Evolutionary conservation across 2,329 filamentous ascomycete species (phyloP).

Genomic region (Pyrenochaeta sp.): DNA sequence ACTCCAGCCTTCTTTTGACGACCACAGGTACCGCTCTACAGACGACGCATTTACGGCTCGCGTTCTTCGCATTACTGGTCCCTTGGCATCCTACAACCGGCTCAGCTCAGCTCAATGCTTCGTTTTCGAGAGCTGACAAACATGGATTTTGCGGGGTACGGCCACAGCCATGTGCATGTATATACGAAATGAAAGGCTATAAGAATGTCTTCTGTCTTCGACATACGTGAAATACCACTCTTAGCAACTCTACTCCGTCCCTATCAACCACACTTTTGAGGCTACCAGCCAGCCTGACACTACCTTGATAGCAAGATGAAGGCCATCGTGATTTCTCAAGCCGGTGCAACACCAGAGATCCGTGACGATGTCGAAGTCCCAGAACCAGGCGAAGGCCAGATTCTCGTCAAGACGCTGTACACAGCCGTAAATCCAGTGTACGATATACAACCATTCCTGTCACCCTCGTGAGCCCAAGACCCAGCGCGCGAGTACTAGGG

Average conservation of each 20-base stretch:
- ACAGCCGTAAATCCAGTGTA: slow-evolving; percentile 45
- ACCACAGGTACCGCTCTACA: neutral
- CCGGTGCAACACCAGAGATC: slow-evolving; percentile 14
- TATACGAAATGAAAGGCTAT: no score
- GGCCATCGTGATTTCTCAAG: slow-evolving; percentile 17
- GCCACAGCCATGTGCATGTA: no score
- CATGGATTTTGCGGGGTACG: neutral
- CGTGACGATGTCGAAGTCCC: slow-evolving; percentile 29
- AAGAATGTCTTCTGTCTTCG: neutral
- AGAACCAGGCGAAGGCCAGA: slow-evolving; percentile 33
- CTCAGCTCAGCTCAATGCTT: neutral
- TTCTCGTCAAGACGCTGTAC: slow-evolving; percentile 44
- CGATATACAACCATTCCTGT: no score
- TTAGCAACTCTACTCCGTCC: no score
- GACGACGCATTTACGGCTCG: neutral
- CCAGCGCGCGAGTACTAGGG: no score
- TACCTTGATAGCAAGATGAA: slow-evolving; percentile 19
- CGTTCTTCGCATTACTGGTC: neutral
- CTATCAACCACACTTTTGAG: no score
- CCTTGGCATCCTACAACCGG: neutral
- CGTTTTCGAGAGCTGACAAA: neutral
- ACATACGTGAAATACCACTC: neutral
- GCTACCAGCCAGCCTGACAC: neutral
- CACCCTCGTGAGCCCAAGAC: no score
- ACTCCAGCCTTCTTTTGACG: neutral